Evolutionary conservation across 305 asterid genomes (phyloP), one percentile per base, ranked within the genome.

Genomic region (Lippia alba): DNA sequence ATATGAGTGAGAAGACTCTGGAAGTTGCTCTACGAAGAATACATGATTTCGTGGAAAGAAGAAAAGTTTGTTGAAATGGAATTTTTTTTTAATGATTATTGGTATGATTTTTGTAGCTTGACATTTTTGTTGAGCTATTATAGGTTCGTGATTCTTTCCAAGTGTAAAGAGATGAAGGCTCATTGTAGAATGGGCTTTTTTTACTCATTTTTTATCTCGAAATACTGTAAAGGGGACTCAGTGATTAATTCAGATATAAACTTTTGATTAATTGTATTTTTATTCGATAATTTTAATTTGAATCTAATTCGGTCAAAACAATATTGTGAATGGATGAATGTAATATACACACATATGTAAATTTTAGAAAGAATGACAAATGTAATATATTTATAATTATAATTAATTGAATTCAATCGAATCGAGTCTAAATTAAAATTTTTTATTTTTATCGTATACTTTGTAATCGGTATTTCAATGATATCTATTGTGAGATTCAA

Each of bases 1-100:
- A 91, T 76, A 91, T 91, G 92, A 85, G 82, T 70, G 94, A 91
- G 54, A 61, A 78, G 36, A 87, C 92, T 12, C 64, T 89, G 53
- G 76, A 91, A 51, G 73, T 85, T 10, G 97, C 97, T 19, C 84
- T 89, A 0, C 20, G 19, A 14, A 87, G 97, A 76, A 85, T 91
- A 64, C 71, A 77, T 16, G 76, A 80, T 32, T 91, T 91, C 80
- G 83, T 89, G 83, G 74, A 69, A 16, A 78, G 48, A 14, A 82
- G 82, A 39, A 78, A 54, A 55, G 30, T 5, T 10, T 3, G 3
- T 18, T 61, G 30, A 70, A 61, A 41, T n/a, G 61, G 12, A n/a
- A n/a, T 54, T 30, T 4, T 57, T 2, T 14, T 57, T 59, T 9
- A 6, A n/a, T 8, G 8, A 12, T 6, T 46, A 17, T 45, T 20